Evolutionary conservation across 306 rosid species (phyloP), one percentile per base, ranked within the genome.

Genomic region (Adenanthera pavonina): DNA sequence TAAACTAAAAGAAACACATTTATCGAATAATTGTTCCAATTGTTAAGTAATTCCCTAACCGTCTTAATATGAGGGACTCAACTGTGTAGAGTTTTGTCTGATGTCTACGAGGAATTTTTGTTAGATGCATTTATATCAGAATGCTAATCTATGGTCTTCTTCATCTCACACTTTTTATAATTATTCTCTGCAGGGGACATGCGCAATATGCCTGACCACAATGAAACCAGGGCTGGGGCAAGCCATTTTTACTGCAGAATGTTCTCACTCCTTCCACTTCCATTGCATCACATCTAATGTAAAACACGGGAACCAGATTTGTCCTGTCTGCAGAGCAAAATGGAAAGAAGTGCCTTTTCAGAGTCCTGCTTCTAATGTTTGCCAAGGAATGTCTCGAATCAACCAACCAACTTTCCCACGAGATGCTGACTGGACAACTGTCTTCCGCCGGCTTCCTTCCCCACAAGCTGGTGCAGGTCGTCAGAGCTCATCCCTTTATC

Each of bases 161-260:
- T 73, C 49, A 62, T 54, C 87, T 91, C 62, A 87, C 84, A 72
- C 59, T 77, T 51, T 51, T 53, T 78, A 64, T 82, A 61, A 46
- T 46, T 79, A 70, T 78, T 70, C 53, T 83, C 74, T 76, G 73
- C 91, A 96, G 98, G 89, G 83, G 40, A 85, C 86, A 59, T 96
- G 99, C 54, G 97, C 99, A 84, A 96, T 96, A 85, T 96, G 98
- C 88, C 87, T 96, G 75, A 83, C 78, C 52, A 61, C 89, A 83
- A 83, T 93, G 92, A 92, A 89, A 84, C 69, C 96, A 34, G 99
- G 99, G 68, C 87, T 87, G 41, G 94, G 99, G 30, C 92, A 89
- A 60, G 99, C 99, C 86, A 92, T 96, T 84, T 96, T 96, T 73
- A 95, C 98, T 65, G 99, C 97, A 79, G 99, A 93, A 77, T 95